These are phyloP conservation scores for Acidiella bohemica DNA, from an alignment of 495 filamentous ascomycete genomes.

Conservation along the genomic window DNA sequence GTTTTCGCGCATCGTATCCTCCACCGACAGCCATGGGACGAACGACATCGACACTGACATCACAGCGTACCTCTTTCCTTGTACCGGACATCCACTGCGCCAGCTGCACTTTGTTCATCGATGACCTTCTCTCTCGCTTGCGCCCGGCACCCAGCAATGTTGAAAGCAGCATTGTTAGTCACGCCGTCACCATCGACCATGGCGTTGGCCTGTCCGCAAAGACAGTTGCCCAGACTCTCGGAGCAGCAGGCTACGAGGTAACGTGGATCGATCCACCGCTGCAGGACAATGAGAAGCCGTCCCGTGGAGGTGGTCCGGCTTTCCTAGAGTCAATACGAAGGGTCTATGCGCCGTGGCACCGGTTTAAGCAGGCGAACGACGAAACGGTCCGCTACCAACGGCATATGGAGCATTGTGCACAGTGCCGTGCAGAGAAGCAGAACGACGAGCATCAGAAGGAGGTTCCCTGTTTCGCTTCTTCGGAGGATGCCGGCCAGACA, in stretches of 20 bases:
- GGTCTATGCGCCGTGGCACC: neutral
- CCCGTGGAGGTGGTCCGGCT: neutral
- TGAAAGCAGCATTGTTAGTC: conserved; percentile 41
- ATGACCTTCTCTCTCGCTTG: conserved; percentile 30
- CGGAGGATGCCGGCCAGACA: neutral
- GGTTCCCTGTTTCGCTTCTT: neutral
- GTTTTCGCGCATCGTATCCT: no score
- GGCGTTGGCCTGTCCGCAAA: neutral
- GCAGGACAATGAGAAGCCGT: neutral
- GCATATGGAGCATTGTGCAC: conserved; percentile 2
- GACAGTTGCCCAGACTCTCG: conserved; percentile 14
- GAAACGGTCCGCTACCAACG: neutral
- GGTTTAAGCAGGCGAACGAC: neutral
- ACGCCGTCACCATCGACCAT: conserved; percentile 31
- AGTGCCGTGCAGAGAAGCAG: neutral
- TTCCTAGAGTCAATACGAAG: no score
- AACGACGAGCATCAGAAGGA: no score
- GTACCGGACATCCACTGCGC: conserved; percentile 45
- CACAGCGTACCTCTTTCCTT: conserved; percentile 21
- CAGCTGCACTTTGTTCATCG: conserved; percentile 26
- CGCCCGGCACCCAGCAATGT: conserved; percentile 32
- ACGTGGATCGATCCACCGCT: neutral
- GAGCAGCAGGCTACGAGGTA: conserved; percentile 14
- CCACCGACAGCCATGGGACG: neutral
- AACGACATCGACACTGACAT: no score